phyloP scores from a whole-genome alignment of 2,329 filamentous ascomycete genomes.

The Lachnellula subtilissima region DNA sequence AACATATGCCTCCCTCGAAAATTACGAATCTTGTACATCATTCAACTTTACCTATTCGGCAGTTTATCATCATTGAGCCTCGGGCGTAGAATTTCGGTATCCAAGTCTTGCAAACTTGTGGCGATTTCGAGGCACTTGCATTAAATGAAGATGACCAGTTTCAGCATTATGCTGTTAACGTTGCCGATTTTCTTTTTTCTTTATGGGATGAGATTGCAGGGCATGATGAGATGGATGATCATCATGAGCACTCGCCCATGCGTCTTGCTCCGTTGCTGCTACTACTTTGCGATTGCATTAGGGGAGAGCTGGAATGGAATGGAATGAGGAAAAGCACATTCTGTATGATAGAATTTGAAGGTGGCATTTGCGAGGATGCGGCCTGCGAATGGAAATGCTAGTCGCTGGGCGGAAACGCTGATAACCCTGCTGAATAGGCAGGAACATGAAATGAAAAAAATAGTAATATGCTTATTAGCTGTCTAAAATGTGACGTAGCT shows the following conservation, averaged over 20 bases:
- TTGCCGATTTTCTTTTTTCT: not conserved
- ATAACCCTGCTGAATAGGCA: not conserved
- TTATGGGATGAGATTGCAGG: conserved; percentile 4
- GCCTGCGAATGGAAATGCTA: not conserved
- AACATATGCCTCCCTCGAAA: not conserved
- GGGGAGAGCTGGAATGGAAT: not conserved
- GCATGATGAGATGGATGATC: conserved; percentile 5
- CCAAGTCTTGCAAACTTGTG: not conserved
- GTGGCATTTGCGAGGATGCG: not conserved
- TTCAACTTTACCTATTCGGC: not conserved
- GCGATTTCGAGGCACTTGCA: not conserved
- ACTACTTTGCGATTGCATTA: not conserved
- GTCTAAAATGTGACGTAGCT: not conserved
- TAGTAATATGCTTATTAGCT: not conserved
- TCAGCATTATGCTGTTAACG: not conserved
- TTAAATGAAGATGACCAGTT: not conserved
- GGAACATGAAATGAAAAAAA: not conserved
- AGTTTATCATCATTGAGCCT: not conserved
- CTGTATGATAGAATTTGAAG: not conserved
- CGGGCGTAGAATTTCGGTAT: not conserved
- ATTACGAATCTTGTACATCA: conserved; percentile 5
- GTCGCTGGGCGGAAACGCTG: not conserved
- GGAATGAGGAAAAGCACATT: not conserved
- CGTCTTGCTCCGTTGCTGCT: not conserved
- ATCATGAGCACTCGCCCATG: not conserved